Percentiles rank a stretch among this genome's conserved stretches.
phyloP scores from a whole-genome alignment of 495 filamentous ascomycete genomes.

The Annulohypoxylon nitens region DNA sequence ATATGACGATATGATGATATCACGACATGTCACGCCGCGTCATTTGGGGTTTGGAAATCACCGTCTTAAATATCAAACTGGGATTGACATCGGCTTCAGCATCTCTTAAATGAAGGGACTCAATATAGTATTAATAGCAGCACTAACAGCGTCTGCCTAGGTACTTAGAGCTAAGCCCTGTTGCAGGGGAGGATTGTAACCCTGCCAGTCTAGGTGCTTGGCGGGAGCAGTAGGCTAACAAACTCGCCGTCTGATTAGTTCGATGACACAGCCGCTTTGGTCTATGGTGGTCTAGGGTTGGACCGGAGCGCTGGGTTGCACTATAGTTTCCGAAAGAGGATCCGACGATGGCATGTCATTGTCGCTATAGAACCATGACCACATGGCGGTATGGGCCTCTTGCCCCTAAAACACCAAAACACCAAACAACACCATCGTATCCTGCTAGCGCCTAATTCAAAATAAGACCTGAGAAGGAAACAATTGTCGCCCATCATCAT shows the following conservation, averaged over 20 bases:
- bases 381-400: neutral
- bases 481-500: neutral
- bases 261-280: conserved; percentile 6
- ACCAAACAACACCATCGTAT: neutral
- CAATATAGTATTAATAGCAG: conserved; percentile 29
- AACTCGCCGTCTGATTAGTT: conserved; percentile 12
- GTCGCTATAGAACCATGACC: neutral
- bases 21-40: neutral
- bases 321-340: neutral
- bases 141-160: conserved; percentile 16
- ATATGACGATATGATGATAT: neutral
- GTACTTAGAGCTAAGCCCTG: conserved; percentile 4
- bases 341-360: neutral
- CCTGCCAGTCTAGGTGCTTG: conserved; percentile 23
- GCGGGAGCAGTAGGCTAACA: conserved; percentile 21
- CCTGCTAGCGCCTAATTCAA: neutral
- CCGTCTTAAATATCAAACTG: neutral
- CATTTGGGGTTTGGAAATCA: neutral
- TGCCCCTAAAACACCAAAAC: neutral
- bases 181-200: conserved; percentile 19
- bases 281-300: neutral
- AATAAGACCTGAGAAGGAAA: neutral
- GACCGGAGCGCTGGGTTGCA: neutral
- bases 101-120: conserved; percentile 16
- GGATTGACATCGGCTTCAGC: neutral